A percentile compares a stretch with the other conserved stretches of the same genome.
phyloP scores from a whole-genome alignment of 768 basidiomycete genomes.

The Suillus ampliporus region DNA sequence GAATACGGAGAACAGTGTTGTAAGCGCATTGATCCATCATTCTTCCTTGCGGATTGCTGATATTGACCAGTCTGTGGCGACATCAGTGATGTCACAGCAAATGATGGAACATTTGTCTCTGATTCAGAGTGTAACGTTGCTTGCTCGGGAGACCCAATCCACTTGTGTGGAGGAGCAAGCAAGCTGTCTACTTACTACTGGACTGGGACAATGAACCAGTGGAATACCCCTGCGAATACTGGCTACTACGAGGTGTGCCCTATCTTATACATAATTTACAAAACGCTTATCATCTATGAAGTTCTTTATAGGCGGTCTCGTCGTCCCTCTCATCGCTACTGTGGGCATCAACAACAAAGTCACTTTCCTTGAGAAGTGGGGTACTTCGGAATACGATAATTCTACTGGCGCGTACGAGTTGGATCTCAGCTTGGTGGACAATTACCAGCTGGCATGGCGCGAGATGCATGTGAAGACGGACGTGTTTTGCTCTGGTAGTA shows the following conservation, averaged over 20 bases:
- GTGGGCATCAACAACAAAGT: slow-evolving; percentile 84
- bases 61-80: slow-evolving; percentile 67
- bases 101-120: slow-evolving; percentile 37
- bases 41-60: background rate
- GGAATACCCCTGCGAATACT: slow-evolving; percentile 68
- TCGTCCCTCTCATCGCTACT: slow-evolving; percentile 76
- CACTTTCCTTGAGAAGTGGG: slow-evolving; percentile 76
- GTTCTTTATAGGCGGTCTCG: slow-evolving; percentile 60
- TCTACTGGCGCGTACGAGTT: slow-evolving; percentile 83
- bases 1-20: slow-evolving; percentile 80
- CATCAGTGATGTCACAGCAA: slow-evolving; percentile 50
- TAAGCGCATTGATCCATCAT: slow-evolving; percentile 40
- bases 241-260: slow-evolving; percentile 71
- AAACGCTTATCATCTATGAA: slow-evolving; percentile 22
- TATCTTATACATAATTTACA: background rate
- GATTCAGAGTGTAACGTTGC: slow-evolving; percentile 50
- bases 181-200: slow-evolving; percentile 61
- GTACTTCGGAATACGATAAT: slow-evolving; percentile 65
- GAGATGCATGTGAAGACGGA: slow-evolving; percentile 78
- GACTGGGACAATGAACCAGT: slow-evolving; percentile 58
- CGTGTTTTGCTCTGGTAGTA: slow-evolving; percentile 78
- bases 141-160: slow-evolving; percentile 73
- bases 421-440: slow-evolving; percentile 59
- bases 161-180: slow-evolving; percentile 67
- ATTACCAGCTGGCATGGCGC: slow-evolving; percentile 63